Conservation (phyloP, 2,329 filamentous ascomycete genomes). For the Cadophora sp. region DNA sequence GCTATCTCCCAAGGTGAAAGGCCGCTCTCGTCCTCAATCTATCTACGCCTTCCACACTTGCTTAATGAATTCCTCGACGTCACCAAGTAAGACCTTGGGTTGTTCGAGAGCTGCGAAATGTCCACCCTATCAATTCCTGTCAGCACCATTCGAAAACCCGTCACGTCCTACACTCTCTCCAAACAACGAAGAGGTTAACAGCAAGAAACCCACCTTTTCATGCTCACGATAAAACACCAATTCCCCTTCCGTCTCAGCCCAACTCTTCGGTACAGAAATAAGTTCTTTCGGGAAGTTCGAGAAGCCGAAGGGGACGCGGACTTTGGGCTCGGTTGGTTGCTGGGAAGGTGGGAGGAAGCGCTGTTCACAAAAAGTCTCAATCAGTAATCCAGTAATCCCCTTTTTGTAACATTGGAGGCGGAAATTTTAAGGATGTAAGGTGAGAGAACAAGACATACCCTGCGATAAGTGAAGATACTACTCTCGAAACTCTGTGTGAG, state of each 20-base stretch:
- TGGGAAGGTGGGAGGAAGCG: conserved; percentile 5
- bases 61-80: conserved; percentile 34
- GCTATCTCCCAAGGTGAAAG: too few species aligned
- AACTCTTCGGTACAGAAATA: conserved; percentile 46
- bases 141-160: neutral
- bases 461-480: conserved; percentile 55
- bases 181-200: neutral
- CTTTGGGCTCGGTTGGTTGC: neutral
- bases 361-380: neutral
- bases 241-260: conserved; percentile 47
- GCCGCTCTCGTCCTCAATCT: neutral
- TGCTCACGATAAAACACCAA: conserved; percentile 48
- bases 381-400: too few species aligned
- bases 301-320: conserved; percentile 48
- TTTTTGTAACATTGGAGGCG: too few species aligned
- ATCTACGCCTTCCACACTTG: conserved; percentile 14
- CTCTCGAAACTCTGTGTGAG: conserved; percentile 56
- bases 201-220: conserved; percentile 24
- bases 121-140: conserved; percentile 48
- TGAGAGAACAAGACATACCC: neutral
- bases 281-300: conserved; percentile 54
- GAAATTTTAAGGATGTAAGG: too few species aligned
- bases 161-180: too few species aligned
- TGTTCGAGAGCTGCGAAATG: conserved; percentile 59
- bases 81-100: conserved; percentile 49